phyloP scores from a whole-genome alignment of 805 yeast species.

The Teunomyces cretensis region DNA sequence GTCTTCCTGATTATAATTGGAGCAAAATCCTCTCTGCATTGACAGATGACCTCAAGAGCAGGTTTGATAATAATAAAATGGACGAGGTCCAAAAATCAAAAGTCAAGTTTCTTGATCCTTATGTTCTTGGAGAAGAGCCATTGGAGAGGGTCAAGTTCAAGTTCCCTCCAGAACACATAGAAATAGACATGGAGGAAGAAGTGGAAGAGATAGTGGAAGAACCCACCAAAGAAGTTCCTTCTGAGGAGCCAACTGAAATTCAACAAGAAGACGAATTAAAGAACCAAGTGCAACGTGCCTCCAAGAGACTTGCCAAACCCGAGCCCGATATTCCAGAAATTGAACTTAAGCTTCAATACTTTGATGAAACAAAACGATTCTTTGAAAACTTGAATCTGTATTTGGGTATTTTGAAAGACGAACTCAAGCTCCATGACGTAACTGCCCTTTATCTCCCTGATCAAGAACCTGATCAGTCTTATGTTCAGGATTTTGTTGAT shows the following conservation, averaged over 20 bases:
- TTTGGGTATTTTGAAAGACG: slow-evolving; percentile 6
- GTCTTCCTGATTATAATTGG: slow-evolving; percentile 20
- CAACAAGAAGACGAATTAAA: slow-evolving; percentile 9
- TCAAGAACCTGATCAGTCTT: not conserved
- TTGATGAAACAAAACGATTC: slow-evolving; percentile 27
- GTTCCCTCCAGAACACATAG: slow-evolving; percentile 11
- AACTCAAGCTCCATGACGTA: slow-evolving; percentile 3
- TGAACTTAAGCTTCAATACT: slow-evolving; percentile 21
- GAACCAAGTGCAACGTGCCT: slow-evolving; percentile 28
- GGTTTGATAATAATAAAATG: slow-evolving; percentile 32
- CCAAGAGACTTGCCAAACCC: slow-evolving; percentile 30
- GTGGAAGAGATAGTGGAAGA: slow-evolving; percentile 13
- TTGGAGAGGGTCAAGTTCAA: slow-evolving; percentile 45
- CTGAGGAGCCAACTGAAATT: slow-evolving; percentile 7
- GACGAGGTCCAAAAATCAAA: slow-evolving; percentile 40
- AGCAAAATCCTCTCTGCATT: slow-evolving; percentile 27
- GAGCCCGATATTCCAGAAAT: slow-evolving; percentile 24
- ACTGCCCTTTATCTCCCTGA: slow-evolving; percentile 13
- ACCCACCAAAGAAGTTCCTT: not conserved
- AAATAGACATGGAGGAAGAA: slow-evolving; percentile 3
- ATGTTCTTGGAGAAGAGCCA: slow-evolving; percentile 48
- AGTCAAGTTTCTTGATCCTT: slow-evolving; percentile 50
- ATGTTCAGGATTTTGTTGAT: slow-evolving; percentile 18
- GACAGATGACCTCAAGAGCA: slow-evolving; percentile 31
- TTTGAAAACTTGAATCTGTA: slow-evolving; percentile 20